Evolutionary conservation across 2,329 filamentous ascomycete species (phyloP).

Genomic region (Paecilomyces formosus): DNA sequence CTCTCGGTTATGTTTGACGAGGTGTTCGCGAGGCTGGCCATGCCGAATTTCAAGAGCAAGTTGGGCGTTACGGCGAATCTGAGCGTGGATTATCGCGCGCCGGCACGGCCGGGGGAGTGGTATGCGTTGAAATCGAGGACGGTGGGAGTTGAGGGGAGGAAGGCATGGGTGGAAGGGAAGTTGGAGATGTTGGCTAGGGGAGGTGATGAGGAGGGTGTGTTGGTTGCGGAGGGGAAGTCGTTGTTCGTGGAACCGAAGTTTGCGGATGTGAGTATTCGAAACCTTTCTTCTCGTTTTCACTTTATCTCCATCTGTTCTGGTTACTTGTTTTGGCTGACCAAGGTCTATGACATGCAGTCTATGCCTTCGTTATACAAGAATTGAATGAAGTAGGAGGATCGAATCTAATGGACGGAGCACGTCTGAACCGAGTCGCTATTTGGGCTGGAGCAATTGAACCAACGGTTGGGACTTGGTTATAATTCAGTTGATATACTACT

Average conservation of each 20-base stretch:
- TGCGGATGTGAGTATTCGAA: slow-evolving; percentile 21
- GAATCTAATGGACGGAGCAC: not conserved
- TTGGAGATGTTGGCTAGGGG: slow-evolving; percentile 4
- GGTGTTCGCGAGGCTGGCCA: slow-evolving; percentile 28
- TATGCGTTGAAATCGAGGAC: slow-evolving; percentile 26
- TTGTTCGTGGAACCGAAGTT: slow-evolving; percentile 33
- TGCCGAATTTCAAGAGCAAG: slow-evolving; percentile 22
- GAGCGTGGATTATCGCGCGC: slow-evolving; percentile 28
- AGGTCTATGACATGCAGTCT: slow-evolving; percentile 12
- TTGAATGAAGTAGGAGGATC: slow-evolving; percentile 3
- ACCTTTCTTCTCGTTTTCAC: too few relatives aligned
- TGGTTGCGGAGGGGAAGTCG: slow-evolving; percentile 29
- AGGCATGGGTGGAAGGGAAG: slow-evolving; percentile 29
- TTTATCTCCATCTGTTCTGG: not conserved
- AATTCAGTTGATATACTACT: not conserved
- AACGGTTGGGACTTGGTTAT: not conserved
- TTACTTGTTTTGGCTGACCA: not conserved
- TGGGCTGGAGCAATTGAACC: not conserved
- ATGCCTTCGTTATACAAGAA: slow-evolving; percentile 24
- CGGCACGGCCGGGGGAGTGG: slow-evolving; percentile 21
- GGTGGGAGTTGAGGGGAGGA: slow-evolving; percentile 26
- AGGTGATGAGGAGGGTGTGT: slow-evolving; percentile 16
- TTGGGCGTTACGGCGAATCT: slow-evolving; percentile 30
- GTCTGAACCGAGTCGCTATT: not conserved
- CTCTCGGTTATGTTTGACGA: slow-evolving; percentile 28